Conservation (phyloP, 2,329 filamentous ascomycete species). For the Fusarium nurragi region DNA sequence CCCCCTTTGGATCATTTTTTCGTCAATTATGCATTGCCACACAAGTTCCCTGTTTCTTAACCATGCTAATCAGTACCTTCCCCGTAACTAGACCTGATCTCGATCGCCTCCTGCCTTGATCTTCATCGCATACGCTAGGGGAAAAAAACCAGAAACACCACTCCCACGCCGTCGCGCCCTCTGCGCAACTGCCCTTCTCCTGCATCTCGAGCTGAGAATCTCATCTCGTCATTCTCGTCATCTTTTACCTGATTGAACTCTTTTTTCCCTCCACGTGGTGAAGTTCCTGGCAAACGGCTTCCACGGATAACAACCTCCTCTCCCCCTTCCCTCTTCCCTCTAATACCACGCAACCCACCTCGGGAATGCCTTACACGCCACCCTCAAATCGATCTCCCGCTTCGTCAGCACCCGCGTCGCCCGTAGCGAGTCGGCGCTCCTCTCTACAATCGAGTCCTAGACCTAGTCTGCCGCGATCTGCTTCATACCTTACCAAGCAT, state of each 20-base stretch:
- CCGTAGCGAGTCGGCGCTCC: constrained; percentile 65
- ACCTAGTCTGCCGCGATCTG: constrained; percentile 68
- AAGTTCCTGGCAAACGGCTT: constrained; percentile 36
- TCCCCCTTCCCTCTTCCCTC: constrained; percentile 10
- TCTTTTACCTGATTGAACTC: constrained; percentile 14
- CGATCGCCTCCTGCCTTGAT: constrained; percentile 31
- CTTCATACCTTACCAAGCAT: constrained; percentile 72
- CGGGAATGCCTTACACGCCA: constrained; percentile 88
- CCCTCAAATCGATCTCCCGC: constrained; percentile 74
- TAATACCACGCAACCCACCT: constrained; percentile 36
- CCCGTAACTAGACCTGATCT: constrained; percentile 28
- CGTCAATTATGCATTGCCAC: constrained; percentile 19
- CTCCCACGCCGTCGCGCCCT: neutral
- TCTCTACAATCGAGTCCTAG: constrained; percentile 63
- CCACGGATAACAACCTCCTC: constrained; percentile 36
- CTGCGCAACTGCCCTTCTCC: constrained; percentile 6
- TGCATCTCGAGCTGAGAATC: constrained; percentile 16
- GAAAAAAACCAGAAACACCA: constrained; percentile 16
- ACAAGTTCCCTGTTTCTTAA: constrained; percentile 22
- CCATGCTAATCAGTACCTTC: constrained; percentile 42
- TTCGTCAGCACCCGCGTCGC: constrained; percentile 66
- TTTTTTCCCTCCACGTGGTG: constrained; percentile 32
- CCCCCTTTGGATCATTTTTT: neutral
- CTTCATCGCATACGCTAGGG: constrained; percentile 36
- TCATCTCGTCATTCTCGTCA: neutral